A percentile compares a stretch with the other conserved stretches of the same genome.
Conservation (phyloP, 345 rosid species). For the Salix viminalis region DNA sequence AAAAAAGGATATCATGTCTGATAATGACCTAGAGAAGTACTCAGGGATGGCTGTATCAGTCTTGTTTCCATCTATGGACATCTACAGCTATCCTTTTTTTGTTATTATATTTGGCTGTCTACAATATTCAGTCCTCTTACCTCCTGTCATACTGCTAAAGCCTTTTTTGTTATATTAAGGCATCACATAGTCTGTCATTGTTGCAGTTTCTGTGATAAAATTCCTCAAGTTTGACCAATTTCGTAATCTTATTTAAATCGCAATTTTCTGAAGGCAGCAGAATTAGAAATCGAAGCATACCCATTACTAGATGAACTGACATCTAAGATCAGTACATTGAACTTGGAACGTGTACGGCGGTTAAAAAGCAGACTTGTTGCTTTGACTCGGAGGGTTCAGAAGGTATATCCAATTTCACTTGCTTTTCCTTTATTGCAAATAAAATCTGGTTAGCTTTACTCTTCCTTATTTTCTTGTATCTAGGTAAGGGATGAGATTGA, state of each 20-base stretch:
- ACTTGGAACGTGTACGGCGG: slow-evolving; percentile 91
- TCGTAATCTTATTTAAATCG: slow-evolving; percentile 19
- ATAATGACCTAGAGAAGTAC: not conserved
- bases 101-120: not conserved
- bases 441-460: slow-evolving; percentile 2
- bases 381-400: slow-evolving; percentile 89
- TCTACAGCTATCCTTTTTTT: not conserved
- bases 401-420: slow-evolving; percentile 38
- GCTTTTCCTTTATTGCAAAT: not conserved
- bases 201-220: not conserved
- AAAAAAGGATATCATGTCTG: not conserved
- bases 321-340: slow-evolving; percentile 92
- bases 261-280: slow-evolving; percentile 70
- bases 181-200: not conserved
- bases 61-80: not conserved
- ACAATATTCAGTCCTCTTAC: not conserved
- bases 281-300: slow-evolving; percentile 97
- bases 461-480: slow-evolving; percentile 5
- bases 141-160: not conserved
- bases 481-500: slow-evolving; percentile 98
- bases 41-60: not conserved
- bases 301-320: slow-evolving; percentile 93
- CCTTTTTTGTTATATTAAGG: not conserved
- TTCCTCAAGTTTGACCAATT: slow-evolving; percentile 13
- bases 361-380: slow-evolving; percentile 97